Evolutionary conservation across 208 protist genomes (phyloP), one percentile per base, ranked within the genome.

Genomic region (Trypanosoma rangeli): DNA sequence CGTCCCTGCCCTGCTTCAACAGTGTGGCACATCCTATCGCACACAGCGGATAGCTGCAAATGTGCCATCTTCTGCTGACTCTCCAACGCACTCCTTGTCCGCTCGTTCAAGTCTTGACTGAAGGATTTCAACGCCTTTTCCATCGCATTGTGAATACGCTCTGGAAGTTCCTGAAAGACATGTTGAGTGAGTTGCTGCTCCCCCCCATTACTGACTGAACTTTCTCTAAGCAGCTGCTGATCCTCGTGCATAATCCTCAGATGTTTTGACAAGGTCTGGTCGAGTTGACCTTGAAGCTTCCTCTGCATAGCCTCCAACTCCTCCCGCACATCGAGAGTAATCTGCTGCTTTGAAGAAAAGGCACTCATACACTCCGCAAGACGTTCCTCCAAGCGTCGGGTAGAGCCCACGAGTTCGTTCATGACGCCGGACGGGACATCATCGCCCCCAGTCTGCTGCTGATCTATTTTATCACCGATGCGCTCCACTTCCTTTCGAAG

Each of bases 101-200:
- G 54, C 20, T 60, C 61, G 35, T 74, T 28, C 9, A 35, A 55
- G 15, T 50, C 4, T 39, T 68, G 28, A 33, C 18, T 64, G 8
- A 75, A 67, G 29, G 44, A 52, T 18, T 29, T 24, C 2, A 75
- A 44, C 1, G 70, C 70, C 22, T 69, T 75, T 48, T 75, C 70
- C 63, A 75, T 69, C 24, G 62, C 70, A 35, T 8, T 63, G 28
- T 75, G 55, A 62, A 75, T 68, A 42, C 54, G 52, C 22, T 69
- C 8, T 33, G 61, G 70, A 42, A 75, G 55, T 35, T 69, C 70
- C 22, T 61, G 53, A 24, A 75, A 20, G n/a, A 33, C 24, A 18
- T 58, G 0, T 33, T 61, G 24, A 3, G 60, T 61, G 20, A 73
- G 12, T 39, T 63, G 29, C 24, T 63, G 50, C n/a, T 56, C 55